These are phyloP conservation scores for Biscutella auriculata DNA, from an alignment of 441 rosid genomes.

Conservation along the genomic window DNA sequence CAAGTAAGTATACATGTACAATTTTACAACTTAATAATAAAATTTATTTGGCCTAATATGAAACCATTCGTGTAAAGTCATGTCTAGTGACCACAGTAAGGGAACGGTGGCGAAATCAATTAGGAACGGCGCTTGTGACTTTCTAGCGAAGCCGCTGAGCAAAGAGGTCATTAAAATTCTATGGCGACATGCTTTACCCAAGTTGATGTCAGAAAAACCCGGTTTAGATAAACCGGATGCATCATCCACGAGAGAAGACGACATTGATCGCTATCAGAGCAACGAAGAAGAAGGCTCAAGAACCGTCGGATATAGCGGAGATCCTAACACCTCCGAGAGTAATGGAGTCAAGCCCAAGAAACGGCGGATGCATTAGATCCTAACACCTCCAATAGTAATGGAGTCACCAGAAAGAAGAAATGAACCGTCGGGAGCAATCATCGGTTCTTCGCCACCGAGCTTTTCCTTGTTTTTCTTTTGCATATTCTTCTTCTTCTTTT, in stretches of 20 bases:
- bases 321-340: no score
- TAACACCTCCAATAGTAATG: no score
- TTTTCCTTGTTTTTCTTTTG: no score
- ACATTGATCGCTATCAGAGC: no score
- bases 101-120: conserved; percentile 8
- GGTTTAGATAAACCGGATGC: neutral
- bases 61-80: conserved; percentile 9
- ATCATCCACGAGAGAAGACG: neutral
- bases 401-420: no score
- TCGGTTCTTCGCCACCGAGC: no score
- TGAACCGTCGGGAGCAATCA: no score
- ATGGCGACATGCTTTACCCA: conserved; percentile 13
- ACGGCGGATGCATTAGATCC: no score
- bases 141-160: conserved; percentile 16
- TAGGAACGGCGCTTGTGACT: conserved; percentile 5
- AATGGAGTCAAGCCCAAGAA: no score
- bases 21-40: neutral
- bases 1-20: conserved; percentile 11
- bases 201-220: neutral
- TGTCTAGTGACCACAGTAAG: neutral
- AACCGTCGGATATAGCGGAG: no score
- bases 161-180: conserved; percentile 4
- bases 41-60: neutral
- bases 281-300: no score
- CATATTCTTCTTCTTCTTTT: no score